A percentile compares a stretch with the other conserved stretches of the same genome.
Conservation (phyloP, 805 yeast species). For the Babjeviella inositovora region DNA sequence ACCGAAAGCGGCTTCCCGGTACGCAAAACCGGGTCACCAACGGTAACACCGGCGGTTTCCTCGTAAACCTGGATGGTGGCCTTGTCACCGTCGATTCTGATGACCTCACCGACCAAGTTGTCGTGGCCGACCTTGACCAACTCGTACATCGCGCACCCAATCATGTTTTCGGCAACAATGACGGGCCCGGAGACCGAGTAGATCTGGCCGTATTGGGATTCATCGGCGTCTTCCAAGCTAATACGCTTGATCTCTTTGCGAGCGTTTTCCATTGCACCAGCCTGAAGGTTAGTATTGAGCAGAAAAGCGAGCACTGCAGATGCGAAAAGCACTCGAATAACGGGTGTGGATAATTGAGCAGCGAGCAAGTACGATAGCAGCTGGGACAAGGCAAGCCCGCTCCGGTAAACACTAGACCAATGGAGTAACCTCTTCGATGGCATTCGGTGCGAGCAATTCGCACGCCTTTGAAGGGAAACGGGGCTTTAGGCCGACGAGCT, state of each 20-base stretch:
- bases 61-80: slow-evolving; percentile 98
- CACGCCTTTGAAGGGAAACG: too few species aligned
- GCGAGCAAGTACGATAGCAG: too few species aligned
- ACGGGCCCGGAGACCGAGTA: slow-evolving; percentile 98
- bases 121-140: slow-evolving; percentile 97
- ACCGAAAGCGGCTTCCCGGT: slow-evolving; percentile 99
- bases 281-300: too few species aligned
- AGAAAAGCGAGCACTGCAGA: too few species aligned
- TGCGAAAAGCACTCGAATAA: too few species aligned
- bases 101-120: slow-evolving; percentile 94
- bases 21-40: slow-evolving; percentile 96
- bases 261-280: slow-evolving; percentile 95
- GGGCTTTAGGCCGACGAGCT: too few species aligned
- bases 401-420: too few species aligned
- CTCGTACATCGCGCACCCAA: slow-evolving; percentile 99
- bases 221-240: slow-evolving; percentile 58
- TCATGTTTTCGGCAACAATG: slow-evolving; percentile 94
- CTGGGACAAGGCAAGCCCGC: too few species aligned
- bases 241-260: slow-evolving; percentile 84
- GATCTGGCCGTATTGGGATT: slow-evolving; percentile 74
- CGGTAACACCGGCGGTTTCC: slow-evolving; percentile 98
- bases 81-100: slow-evolving; percentile 90
- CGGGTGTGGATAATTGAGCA: too few species aligned
- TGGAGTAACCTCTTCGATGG: too few species aligned
- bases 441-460: too few species aligned